Evolutionary conservation across 2,329 filamentous ascomycete species (phyloP).

Genomic region (Leptosphaerulina australis): DNA sequence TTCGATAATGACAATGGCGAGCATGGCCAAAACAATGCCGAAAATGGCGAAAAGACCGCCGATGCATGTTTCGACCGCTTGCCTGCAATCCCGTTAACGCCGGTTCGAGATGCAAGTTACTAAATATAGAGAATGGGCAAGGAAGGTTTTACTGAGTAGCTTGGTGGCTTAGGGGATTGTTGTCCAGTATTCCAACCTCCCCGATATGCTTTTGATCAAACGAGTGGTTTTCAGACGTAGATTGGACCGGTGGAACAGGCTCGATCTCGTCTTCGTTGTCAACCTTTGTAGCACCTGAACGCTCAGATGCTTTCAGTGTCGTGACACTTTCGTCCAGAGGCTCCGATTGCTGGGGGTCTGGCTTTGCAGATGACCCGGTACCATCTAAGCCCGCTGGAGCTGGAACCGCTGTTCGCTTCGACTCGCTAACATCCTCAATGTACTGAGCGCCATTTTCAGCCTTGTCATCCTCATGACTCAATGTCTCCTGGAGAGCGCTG

Average conservation of each 20-base stretch:
- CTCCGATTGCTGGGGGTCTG: constrained; percentile 3
- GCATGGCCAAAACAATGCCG: constrained; percentile 5
- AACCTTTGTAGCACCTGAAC: constrained; percentile 6
- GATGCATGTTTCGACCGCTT: constrained; percentile 11
- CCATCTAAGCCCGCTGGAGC: neutral
- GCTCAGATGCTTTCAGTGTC: constrained; percentile 35
- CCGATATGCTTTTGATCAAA: constrained; percentile 46
- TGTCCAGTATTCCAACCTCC: constrained; percentile 39
- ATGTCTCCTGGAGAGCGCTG: constrained; percentile 81
- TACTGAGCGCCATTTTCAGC: constrained; percentile 51
- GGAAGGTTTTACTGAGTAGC: constrained; percentile 35
- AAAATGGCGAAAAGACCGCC: constrained; percentile 12
- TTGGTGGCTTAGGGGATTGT: constrained; percentile 29
- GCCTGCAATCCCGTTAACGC: constrained; percentile 22
- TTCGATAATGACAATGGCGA: constrained; percentile 6
- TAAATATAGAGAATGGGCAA: neutral
- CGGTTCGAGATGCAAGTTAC: constrained; percentile 12
- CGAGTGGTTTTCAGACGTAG: constrained; percentile 24
- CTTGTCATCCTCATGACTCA: constrained; percentile 63
- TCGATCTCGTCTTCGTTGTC: constrained; percentile 37
- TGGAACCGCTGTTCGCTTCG: constrained; percentile 3
- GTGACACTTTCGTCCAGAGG: constrained; percentile 30
- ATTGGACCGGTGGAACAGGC: constrained; percentile 32
- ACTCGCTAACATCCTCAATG: constrained; percentile 45
- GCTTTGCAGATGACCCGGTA: constrained; percentile 1